phyloP scores from a whole-genome alignment of 2,329 filamentous ascomycete genomes.

The Aspergillus aculeatus region DNA sequence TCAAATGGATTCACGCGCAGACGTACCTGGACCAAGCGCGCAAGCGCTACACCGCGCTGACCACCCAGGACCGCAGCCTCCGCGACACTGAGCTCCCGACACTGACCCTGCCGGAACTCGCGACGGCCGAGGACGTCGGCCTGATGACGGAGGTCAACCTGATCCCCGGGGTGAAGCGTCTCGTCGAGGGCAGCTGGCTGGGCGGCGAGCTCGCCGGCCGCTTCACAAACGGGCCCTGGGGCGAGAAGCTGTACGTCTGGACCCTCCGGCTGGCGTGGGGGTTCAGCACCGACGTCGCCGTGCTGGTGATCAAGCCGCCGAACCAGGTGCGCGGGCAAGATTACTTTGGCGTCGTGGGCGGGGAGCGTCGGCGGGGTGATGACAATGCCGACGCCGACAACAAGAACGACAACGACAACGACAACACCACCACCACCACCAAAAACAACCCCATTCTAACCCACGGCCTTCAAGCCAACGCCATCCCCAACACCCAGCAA shows the following conservation, averaged over 20 bases:
- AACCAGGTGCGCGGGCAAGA: background rate
- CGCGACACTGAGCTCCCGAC: background rate
- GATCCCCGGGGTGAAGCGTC: background rate
- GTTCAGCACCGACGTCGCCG: background rate
- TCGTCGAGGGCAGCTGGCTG: background rate
- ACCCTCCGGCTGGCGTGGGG: background rate
- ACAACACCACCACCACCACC: too few relatives aligned
- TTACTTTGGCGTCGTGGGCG: background rate
- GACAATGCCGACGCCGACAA: too few relatives aligned
- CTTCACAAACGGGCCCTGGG: background rate
- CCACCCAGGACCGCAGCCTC: background rate
- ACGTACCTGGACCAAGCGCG: background rate
- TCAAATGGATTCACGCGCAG: background rate
- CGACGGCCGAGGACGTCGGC: background rate
- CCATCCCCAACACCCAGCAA: background rate
- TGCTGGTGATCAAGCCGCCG: background rate
- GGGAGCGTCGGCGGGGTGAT: background rate
- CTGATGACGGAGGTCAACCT: background rate
- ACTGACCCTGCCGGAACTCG: background rate
- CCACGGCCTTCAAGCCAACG: background rate
- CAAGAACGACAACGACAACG: too few relatives aligned
- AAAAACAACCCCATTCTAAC: background rate
- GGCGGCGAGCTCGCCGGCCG: background rate
- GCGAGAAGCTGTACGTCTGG: background rate
- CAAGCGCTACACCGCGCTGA: background rate